Conservation (phyloP, 257 asterid genomes). For the Solanum piurae region DNA sequence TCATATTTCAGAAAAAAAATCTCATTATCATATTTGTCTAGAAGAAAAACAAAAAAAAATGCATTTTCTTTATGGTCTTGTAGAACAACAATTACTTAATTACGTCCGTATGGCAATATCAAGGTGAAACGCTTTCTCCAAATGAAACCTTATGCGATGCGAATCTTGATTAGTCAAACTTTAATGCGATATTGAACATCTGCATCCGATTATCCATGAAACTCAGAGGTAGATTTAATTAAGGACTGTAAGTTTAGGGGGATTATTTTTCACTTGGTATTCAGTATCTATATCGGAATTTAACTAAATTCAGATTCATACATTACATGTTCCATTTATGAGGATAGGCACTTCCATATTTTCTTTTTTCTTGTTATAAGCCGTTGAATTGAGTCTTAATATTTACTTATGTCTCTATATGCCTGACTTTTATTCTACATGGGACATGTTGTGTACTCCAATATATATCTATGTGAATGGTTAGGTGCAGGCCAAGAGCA, state of each 20-base stretch:
- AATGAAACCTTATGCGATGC: neutral
- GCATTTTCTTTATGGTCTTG: neutral
- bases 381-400: neutral
- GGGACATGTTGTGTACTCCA: neutral
- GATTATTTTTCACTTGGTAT: neutral
- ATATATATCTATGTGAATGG: neutral
- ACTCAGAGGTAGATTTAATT: neutral
- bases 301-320: neutral
- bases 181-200: neutral
- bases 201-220: neutral
- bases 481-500: neutral
- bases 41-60: no score
- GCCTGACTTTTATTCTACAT: neutral
- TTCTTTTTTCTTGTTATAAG: neutral
- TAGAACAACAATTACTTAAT: neutral
- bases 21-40: neutral
- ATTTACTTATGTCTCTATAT: neutral
- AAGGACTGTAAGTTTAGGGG: no score
- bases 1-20: neutral
- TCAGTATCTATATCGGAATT: fast-evolving
- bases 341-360: neutral
- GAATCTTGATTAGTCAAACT: no score
- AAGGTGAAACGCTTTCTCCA: fast-evolving
- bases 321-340: neutral
- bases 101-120: neutral